Conservation (phyloP, 352 stramenopile genomes). For the Peronospora tabacina region DNA sequence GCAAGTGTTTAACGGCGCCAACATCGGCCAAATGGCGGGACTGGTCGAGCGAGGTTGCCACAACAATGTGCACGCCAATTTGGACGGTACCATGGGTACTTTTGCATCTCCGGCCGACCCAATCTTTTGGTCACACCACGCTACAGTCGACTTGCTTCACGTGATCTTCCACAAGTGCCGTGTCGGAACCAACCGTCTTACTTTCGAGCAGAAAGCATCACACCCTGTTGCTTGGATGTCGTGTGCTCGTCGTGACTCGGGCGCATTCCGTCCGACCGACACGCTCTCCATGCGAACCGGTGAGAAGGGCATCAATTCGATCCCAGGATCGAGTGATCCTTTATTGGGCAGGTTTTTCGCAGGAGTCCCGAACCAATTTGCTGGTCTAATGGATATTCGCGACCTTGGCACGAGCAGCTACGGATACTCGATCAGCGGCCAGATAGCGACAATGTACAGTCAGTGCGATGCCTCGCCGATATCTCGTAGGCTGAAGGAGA, state of each 20-base stretch:
- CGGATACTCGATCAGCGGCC: conserved; percentile 41
- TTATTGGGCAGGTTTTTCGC: conserved; percentile 33
- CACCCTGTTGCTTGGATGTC: conserved; percentile 41
- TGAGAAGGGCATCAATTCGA: conserved; percentile 28
- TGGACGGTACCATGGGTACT: conserved; percentile 48
- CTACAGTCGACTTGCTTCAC: conserved; percentile 57
- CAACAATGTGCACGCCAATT: conserved; percentile 55
- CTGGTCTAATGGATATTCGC: conserved; percentile 39
- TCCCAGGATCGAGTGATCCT: conserved; percentile 24
- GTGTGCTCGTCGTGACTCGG: conserved; percentile 34
- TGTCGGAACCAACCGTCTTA: conserved; percentile 35
- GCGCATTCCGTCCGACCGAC: conserved; percentile 41
- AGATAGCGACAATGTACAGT: conserved; percentile 36
- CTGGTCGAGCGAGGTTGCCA: conserved; percentile 44
- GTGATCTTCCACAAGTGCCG: conserved; percentile 65
- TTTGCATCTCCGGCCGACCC: conserved; percentile 50
- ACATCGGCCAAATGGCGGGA: conserved; percentile 52
- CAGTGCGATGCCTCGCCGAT: conserved; percentile 29
- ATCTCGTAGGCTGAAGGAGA: conserved; percentile 22
- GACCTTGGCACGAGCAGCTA: conserved; percentile 47
- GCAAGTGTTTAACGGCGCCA: conserved; percentile 40
- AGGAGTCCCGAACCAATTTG: conserved; percentile 33
- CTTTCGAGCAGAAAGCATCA: conserved; percentile 40
- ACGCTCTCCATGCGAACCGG: conserved; percentile 39
- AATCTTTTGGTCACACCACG: conserved; percentile 74